These are phyloP conservation scores for Hordeum pubiflorum DNA, from an alignment of 202 grass and related monocot genomes.

Conservation along the genomic window DNA sequence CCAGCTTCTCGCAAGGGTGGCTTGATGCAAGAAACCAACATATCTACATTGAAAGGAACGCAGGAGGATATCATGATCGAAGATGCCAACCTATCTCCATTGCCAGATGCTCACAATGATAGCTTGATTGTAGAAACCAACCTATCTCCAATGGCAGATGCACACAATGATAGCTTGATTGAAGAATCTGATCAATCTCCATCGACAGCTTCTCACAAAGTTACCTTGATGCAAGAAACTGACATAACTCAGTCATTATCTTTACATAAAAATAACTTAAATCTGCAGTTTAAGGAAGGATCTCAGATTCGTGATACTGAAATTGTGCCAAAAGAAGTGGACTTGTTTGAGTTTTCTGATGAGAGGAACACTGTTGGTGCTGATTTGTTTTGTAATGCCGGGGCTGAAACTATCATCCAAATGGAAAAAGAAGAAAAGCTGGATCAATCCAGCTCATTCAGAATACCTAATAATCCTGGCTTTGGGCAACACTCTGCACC, in stretches of 20 bases:
- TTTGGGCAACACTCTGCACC: slow-evolving; percentile 15
- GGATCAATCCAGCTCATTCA: slow-evolving; percentile 41
- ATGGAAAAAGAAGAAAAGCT: slow-evolving; percentile 47
- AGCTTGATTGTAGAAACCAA: slow-evolving; percentile 21
- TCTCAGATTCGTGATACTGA: slow-evolving; percentile 24
- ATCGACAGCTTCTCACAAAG: slow-evolving; percentile 22
- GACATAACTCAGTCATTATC: slow-evolving; percentile 15
- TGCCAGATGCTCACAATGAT: not conserved
- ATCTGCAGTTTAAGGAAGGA: slow-evolving; percentile 27
- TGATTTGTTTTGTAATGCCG: slow-evolving; percentile 27
- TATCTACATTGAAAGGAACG: slow-evolving; percentile 6
- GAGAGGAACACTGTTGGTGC: slow-evolving; percentile 21
- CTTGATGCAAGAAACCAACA: slow-evolving; percentile 16
- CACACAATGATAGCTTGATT: slow-evolving; percentile 22
- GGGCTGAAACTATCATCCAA: slow-evolving; percentile 21
- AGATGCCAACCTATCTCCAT: slow-evolving; percentile 17
- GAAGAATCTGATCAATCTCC: slow-evolving; percentile 23
- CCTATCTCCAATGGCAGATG: slow-evolving; percentile 6
- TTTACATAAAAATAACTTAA: slow-evolving; percentile 31
- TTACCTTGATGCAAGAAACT: slow-evolving; percentile 18
- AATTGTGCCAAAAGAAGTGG: slow-evolving; percentile 34
- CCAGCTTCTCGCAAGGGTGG: slow-evolving; percentile 12
- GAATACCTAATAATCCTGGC: slow-evolving; percentile 39
- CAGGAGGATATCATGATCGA: slow-evolving; percentile 7
- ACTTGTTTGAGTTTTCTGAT: slow-evolving; percentile 43